Evolutionary conservation across 129 eudicot species (phyloP), one percentile per base, ranked within the genome.

Genomic region (Oenanthe sinensis): DNA sequence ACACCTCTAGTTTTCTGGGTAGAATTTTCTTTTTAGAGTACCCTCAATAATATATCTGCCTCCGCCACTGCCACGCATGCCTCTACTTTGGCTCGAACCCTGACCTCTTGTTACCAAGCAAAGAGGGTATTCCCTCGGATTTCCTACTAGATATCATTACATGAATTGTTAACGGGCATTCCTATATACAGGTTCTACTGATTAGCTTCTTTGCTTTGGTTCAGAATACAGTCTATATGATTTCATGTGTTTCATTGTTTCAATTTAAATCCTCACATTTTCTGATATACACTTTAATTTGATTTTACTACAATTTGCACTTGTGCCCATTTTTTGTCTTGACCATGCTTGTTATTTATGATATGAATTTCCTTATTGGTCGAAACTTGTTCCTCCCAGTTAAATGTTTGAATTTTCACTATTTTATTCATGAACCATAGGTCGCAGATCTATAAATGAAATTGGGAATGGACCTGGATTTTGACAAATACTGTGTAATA

Each of bases 401-500:
- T 14, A 60, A 8, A 8, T 60, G 68, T 60, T 60, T 60, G 36
- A 24, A n/a, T 60, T 60, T 24, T 60, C 13, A 60, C 68, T n/a
- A 60, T 37, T 67, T 26, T 48, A 9, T 79, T 24, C 43, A 72
- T 48, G 54, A 30, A 30, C 33, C 30, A 5, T 5, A 87, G 90
- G 81, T 77, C 60, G 47, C 77, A 69, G 84, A 84, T 87, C 71
- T 65, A 50, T 84, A 74, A 70, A 87, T 88, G 91, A 85, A 78
- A 75, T 84, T 70, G 79, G 85, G 79, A 20, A 86, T 94, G 90
- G 97, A 91, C 83, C 85, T 94, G 82, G 98, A 94, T 46, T 93
- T 94, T 78, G 96, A 94, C 74, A 94, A 94, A 83, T 91, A 91
- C 81, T 94, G 97, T 78, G 87, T 89, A 78, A 82, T 94, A 40